Percentiles rank a stretch among this genome's conserved stretches.
Conservation (phyloP, 2,329 filamentous ascomycete species). For the Sphaerulina musiva region DNA sequence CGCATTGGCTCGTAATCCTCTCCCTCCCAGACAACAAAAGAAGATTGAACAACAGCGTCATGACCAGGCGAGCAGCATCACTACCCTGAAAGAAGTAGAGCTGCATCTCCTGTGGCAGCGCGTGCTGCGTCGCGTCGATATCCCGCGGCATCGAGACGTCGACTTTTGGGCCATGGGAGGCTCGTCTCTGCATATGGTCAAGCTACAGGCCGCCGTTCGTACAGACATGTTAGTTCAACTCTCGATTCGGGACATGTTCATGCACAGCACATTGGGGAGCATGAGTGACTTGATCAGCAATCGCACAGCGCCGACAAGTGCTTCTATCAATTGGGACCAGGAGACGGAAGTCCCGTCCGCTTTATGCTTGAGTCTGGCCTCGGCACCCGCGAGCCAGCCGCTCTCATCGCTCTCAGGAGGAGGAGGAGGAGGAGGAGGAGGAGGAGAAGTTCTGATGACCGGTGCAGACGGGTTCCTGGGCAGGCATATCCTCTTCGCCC, state of each 20-base stretch:
- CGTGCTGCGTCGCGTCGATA: constrained; percentile 10
- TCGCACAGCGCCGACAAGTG: constrained; percentile 6
- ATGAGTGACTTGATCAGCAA: constrained; percentile 37
- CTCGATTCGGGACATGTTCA: constrained; percentile 36
- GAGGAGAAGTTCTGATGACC: constrained; percentile 32
- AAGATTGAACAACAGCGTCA: not conserved
- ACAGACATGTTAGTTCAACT: constrained; percentile 31
- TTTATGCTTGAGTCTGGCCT: constrained; percentile 3
- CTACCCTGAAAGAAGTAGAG: constrained; percentile 15
- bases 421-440: not conserved
- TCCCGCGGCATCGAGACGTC: constrained; percentile 21
- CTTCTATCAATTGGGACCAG: constrained; percentile 37
- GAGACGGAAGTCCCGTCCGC: constrained; percentile 31
- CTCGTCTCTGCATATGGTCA: constrained; percentile 39
- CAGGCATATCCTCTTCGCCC: constrained; percentile 33
- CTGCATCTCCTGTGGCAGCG: constrained; percentile 17
- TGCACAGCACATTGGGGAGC: constrained; percentile 33
- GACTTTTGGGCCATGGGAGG: constrained; percentile 43
- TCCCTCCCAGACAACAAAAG: constrained; percentile 12
- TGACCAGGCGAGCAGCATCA: not conserved
- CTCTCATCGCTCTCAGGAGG: not conserved
- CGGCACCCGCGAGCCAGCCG: not conserved
- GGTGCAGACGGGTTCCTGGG: constrained; percentile 42
- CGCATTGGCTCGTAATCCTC: constrained; percentile 18
- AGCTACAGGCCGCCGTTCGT: constrained; percentile 36